These are phyloP conservation scores for Marasmius oreades DNA, from an alignment of 1,284 basidiomycete genomes.

Conservation along the genomic window DNA sequence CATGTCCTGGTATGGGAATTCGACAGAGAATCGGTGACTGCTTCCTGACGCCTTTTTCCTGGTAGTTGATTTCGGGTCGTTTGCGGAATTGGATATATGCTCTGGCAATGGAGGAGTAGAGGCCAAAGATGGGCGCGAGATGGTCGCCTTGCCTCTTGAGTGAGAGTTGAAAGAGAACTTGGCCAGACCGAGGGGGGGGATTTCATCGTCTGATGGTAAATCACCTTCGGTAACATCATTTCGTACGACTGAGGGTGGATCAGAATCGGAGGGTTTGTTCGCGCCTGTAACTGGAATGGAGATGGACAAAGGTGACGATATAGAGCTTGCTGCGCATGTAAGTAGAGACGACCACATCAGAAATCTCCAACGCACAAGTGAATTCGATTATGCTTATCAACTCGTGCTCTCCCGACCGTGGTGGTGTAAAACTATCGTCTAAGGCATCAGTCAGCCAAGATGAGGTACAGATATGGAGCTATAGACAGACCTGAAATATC, in stretches of 20 bases:
- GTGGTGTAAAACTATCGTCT: background rate
- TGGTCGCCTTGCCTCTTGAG: constrained; percentile 11
- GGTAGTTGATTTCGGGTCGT: background rate
- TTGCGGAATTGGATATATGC: background rate
- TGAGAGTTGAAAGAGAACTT: constrained; percentile 30
- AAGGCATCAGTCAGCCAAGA: background rate
- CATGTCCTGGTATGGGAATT: constrained; percentile 46
- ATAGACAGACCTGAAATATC: constrained; percentile 18
- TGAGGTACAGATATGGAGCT: constrained; percentile 1
- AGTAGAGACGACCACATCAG: background rate
- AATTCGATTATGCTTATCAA: background rate
- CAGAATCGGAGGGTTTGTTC: background rate
- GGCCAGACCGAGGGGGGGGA: constrained; percentile 17
- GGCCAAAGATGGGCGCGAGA: background rate
- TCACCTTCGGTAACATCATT: constrained; percentile 1
- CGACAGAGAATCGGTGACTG: constrained; percentile 24
- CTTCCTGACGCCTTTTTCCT: constrained; percentile 17
- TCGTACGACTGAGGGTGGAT: background rate
- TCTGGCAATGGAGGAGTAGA: background rate
- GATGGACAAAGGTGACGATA: background rate
- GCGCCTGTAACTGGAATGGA: too few species aligned
- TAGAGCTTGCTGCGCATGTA: background rate
- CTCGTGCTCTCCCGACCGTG: background rate
- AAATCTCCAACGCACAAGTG: background rate
- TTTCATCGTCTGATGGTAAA: constrained; percentile 7